A percentile compares a stretch with the other conserved stretches of the same genome.
phyloP scores from a whole-genome alignment of 805 yeast genomes.

The Candida manassasensis region DNA sequence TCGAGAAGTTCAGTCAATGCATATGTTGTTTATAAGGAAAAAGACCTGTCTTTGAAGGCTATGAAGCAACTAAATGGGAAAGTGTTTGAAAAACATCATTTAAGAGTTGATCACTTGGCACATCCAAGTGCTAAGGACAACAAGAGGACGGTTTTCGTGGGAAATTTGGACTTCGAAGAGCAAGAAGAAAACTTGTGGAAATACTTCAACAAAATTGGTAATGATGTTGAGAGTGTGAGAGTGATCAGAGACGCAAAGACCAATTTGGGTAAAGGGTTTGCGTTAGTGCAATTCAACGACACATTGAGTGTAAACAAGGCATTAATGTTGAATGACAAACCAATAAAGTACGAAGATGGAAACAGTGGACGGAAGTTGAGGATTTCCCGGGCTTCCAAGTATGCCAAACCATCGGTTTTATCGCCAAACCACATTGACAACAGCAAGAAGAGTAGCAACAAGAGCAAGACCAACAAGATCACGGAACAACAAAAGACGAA shows the following conservation, averaged over 20 bases:
- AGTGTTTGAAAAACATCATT: constrained; percentile 65
- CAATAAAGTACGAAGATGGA: constrained; percentile 36
- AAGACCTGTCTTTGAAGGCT: constrained; percentile 44
- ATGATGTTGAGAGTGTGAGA: constrained; percentile 80
- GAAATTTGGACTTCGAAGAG: constrained; percentile 90
- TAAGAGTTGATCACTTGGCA: constrained; percentile 89
- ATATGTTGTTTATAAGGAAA: constrained; percentile 71
- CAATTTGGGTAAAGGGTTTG: constrained; percentile 95
- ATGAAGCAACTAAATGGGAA: constrained; percentile 57
- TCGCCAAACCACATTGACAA: constrained; percentile 43
- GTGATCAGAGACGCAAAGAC: constrained; percentile 89
- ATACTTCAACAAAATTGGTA: constrained; percentile 53
- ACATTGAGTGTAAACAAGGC: constrained; percentile 74
- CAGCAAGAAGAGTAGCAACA: constrained; percentile 21
- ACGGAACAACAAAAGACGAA: constrained; percentile 68
- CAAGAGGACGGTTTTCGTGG: constrained; percentile 82
- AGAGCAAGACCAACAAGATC: constrained; percentile 26
- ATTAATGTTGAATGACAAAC: constrained; percentile 67
- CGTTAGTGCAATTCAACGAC: constrained; percentile 86
- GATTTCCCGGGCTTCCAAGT: constrained; percentile 53
- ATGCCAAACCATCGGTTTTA: constrained; percentile 36
- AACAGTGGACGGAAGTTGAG: constrained; percentile 72
- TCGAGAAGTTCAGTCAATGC: constrained; percentile 82
- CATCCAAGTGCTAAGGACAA: constrained; percentile 86
- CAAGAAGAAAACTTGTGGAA: constrained; percentile 85